These are phyloP conservation scores for Tuber umbilicatum DNA, from an alignment of 495 filamentous ascomycete genomes.

Conservation along the genomic window DNA sequence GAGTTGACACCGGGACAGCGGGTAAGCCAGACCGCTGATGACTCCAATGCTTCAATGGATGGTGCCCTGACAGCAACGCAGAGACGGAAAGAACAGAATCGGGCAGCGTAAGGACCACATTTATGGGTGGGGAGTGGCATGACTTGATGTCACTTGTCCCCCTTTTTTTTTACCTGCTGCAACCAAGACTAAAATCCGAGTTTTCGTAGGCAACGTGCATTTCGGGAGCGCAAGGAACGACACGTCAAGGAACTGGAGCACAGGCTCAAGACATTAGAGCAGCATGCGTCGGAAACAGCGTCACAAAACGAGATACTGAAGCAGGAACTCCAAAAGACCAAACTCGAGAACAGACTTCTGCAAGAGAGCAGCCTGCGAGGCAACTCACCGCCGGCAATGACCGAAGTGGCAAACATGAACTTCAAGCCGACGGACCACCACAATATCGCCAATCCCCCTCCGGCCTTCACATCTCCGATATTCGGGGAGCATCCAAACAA, in stretches of 20 bases:
- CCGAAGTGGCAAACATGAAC: constrained; percentile 58
- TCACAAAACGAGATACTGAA: constrained; percentile 93
- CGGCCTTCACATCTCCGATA: constrained; percentile 38
- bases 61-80: constrained; percentile 27
- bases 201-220: constrained; percentile 73
- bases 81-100: constrained; percentile 87
- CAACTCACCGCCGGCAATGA: constrained; percentile 32
- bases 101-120: constrained; percentile 77
- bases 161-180: background rate
- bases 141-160: constrained; percentile 3
- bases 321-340: constrained; percentile 39
- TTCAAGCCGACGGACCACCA: constrained; percentile 71
- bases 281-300: constrained; percentile 48
- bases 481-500: constrained; percentile 52
- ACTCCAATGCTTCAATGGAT: constrained; percentile 37
- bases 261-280: constrained; percentile 68
- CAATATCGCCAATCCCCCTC: constrained; percentile 41
- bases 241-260: constrained; percentile 88
- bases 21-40: constrained; percentile 45
- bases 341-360: constrained; percentile 40
- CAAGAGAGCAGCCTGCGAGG: constrained; percentile 36
- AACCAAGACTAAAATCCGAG: constrained; percentile 23
- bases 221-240: constrained; percentile 91
- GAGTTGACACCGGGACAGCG: constrained; percentile 41
- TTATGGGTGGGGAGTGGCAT: constrained; percentile 6